These are phyloP conservation scores for Cystobasidiaceae sp. DNA, from an alignment of 1,284 basidiomycete genomes.

Conservation along the genomic window DNA sequence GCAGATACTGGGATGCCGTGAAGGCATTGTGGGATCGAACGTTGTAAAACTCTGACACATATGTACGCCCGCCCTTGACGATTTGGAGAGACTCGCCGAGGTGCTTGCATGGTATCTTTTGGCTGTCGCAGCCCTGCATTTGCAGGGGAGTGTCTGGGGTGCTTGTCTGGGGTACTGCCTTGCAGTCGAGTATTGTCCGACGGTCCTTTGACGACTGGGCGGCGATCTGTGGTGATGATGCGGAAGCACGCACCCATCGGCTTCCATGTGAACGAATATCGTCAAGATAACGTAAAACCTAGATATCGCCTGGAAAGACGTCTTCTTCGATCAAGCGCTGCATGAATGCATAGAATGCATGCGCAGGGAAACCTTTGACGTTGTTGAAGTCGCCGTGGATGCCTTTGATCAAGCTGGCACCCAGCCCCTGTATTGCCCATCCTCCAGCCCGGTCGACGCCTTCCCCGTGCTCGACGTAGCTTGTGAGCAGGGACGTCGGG, in stretches of 20 bases:
- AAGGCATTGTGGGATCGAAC: slow-evolving; percentile 4
- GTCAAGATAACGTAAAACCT: no score
- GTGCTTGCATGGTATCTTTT: no score
- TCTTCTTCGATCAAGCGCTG: slow-evolving; percentile 23
- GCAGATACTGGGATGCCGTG: slow-evolving; percentile 11
- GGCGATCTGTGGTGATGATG: no score
- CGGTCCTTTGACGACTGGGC: no score
- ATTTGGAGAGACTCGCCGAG: no score
- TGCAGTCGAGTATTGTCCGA: no score
- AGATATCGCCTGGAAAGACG: slow-evolving; percentile 17
- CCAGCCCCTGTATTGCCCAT: slow-evolving; percentile 88
- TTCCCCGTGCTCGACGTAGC: slow-evolving; percentile 83
- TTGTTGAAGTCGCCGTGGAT: slow-evolving; percentile 91
- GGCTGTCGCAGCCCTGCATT: no score
- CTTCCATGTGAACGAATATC: no score
- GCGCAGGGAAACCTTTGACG: slow-evolving; percentile 81
- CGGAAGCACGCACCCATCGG: no score
- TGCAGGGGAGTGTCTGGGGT: no score
- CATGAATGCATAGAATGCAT: slow-evolving; percentile 47
- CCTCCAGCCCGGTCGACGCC: slow-evolving; percentile 66
- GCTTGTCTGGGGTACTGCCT: no score
- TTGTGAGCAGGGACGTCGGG: slow-evolving; percentile 56
- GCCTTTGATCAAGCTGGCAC: slow-evolving; percentile 70
- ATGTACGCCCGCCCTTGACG: no score
- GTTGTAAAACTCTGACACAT: slow-evolving; percentile 1